Conservation (phyloP, 495 filamentous ascomycete species). For the Xylaria intraflava region DNA sequence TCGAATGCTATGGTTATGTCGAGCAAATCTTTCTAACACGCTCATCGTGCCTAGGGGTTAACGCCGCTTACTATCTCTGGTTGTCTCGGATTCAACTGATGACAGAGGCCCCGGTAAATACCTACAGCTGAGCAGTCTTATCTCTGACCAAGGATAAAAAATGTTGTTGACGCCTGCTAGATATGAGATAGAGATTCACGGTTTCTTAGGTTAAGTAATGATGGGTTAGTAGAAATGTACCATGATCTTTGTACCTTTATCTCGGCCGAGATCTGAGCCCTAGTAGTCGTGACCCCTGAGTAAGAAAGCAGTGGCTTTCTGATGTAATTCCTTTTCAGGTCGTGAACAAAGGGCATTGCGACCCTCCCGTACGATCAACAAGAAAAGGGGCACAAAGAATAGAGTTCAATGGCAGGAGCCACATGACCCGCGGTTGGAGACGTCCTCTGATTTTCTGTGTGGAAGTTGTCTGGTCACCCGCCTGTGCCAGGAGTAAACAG, state of each 20-base stretch:
- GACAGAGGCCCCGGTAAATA: background rate
- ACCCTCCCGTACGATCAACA: background rate
- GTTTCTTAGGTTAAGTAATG: background rate
- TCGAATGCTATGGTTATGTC: constrained; percentile 16
- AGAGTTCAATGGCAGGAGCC: background rate
- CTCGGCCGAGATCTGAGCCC: background rate
- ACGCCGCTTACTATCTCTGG: background rate
- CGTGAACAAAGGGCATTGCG: constrained; percentile 5
- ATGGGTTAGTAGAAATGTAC: background rate
- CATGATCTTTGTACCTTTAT: background rate
- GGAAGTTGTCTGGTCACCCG: background rate
- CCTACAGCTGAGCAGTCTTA: background rate
- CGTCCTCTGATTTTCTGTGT: background rate
- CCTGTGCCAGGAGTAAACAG: background rate
- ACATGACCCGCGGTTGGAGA: background rate
- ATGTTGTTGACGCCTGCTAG: background rate
- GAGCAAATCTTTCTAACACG: constrained; percentile 20
- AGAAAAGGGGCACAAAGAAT: background rate
- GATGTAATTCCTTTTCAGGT: background rate
- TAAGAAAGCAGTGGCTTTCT: background rate
- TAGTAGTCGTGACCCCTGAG: background rate
- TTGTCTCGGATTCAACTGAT: background rate
- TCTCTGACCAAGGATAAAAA: background rate
- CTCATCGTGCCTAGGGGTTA: constrained; percentile 7
- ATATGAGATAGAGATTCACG: background rate